phyloP scores from a whole-genome alignment of 169 alveolate genomes.

The Perkinsus chesapeaki region DNA sequence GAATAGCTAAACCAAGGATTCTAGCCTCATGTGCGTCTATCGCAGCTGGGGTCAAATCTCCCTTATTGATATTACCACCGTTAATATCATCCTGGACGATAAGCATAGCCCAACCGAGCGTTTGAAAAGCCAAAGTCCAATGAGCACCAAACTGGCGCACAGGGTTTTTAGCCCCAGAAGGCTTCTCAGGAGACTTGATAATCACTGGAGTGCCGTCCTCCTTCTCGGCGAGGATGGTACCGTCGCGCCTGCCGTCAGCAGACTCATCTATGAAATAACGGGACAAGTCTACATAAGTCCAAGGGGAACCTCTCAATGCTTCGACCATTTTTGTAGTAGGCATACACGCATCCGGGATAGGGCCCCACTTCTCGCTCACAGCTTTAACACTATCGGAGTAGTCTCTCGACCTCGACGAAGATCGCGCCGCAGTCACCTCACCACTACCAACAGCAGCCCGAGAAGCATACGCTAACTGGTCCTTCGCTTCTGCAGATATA shows the following conservation, averaged over 20 bases:
- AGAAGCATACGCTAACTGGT: not conserved
- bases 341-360: not conserved
- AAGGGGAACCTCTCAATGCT: not conserved
- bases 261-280: not conserved
- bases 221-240: not conserved
- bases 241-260: not conserved
- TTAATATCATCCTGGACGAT: not conserved
- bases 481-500: not conserved
- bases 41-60: not conserved
- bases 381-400: not conserved
- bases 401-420: not conserved
- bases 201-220: not conserved
- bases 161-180: not conserved
- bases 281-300: not conserved
- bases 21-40: not conserved
- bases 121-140: not conserved
- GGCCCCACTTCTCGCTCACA: not conserved
- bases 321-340: not conserved
- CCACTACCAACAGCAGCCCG: not conserved
- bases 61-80: not conserved
- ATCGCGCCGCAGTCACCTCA: not conserved
- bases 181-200: not conserved
- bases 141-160: not conserved
- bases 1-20: not conserved
- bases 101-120: not conserved